phyloP scores from a whole-genome alignment of 352 stramenopile species.

The Phytopythium cucurbitacearum region DNA sequence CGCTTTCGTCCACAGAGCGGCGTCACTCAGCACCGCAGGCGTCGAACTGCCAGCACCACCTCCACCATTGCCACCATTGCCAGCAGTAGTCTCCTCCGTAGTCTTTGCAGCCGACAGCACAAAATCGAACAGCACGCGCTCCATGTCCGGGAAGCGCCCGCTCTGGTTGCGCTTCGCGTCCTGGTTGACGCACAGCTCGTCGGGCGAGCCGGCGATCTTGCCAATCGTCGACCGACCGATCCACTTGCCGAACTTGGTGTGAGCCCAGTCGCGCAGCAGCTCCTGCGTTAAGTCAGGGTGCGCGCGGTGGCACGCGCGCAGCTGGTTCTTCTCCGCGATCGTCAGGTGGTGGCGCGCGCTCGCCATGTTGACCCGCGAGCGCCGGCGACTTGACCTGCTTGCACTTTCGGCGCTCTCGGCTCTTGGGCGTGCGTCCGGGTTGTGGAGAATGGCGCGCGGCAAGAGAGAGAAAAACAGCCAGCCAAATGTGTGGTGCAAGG shows the following conservation, averaged over 20 bases:
- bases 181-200: slow-evolving; percentile 24
- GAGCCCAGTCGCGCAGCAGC: slow-evolving; percentile 32
- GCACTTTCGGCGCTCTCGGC: slow-evolving; percentile 13
- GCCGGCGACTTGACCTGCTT: neutral
- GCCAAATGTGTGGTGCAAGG: too few relatives aligned
- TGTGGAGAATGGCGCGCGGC: neutral
- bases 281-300: slow-evolving; percentile 28
- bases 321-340: slow-evolving; percentile 33
- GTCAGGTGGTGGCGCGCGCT: slow-evolving; percentile 27
- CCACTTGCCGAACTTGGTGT: slow-evolving; percentile 26
- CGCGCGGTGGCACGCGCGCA: slow-evolving; percentile 19
- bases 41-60: neutral
- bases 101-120: slow-evolving; percentile 7
- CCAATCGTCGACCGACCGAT: slow-evolving; percentile 34
- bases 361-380: slow-evolving; percentile 8
- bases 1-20: slow-evolving; percentile 23
- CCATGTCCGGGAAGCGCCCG: slow-evolving; percentile 33
- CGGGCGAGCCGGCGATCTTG: slow-evolving; percentile 20
- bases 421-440: slow-evolving; percentile 5
- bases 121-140: slow-evolving; percentile 16
- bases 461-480: neutral
- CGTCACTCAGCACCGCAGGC: slow-evolving; percentile 14
- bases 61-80: neutral
- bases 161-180: slow-evolving; percentile 25
- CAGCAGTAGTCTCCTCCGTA: neutral